Percentiles rank a stretch among this genome's conserved stretches.
phyloP scores from a whole-genome alignment of 2,329 filamentous ascomycete species.

The Ascochyta fabae region DNA sequence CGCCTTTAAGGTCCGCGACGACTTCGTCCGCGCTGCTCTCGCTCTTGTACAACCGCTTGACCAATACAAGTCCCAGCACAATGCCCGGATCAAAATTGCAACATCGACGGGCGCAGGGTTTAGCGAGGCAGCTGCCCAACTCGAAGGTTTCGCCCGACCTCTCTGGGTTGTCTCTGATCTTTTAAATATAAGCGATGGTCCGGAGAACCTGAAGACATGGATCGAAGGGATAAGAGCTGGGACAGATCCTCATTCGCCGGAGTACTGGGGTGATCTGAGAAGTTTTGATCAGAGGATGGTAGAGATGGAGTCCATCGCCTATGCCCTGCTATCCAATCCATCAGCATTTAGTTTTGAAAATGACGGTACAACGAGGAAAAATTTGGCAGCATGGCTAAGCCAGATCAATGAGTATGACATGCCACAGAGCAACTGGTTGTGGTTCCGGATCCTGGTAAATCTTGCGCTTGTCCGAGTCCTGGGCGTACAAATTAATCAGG shows the following conservation, averaged over 20 bases:
- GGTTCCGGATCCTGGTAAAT: slow-evolving; percentile 58
- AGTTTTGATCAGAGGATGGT: slow-evolving; percentile 59
- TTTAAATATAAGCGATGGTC: background rate
- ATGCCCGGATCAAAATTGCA: slow-evolving; percentile 24
- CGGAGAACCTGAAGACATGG: slow-evolving; percentile 15
- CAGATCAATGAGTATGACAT: slow-evolving; percentile 51
- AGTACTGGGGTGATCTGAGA: slow-evolving; percentile 56
- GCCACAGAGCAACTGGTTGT: slow-evolving; percentile 58
- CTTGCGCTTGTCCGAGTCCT: slow-evolving; percentile 51
- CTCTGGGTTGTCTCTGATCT: slow-evolving; percentile 24
- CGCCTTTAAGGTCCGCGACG: slow-evolving; percentile 11
- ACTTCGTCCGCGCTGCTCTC: slow-evolving; percentile 15
- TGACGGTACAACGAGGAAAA: slow-evolving; percentile 33
- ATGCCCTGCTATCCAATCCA: slow-evolving; percentile 52
- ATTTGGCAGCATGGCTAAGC: slow-evolving; percentile 50
- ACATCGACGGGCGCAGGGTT: slow-evolving; percentile 25
- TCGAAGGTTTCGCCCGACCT: slow-evolving; percentile 28
- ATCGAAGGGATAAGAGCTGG: slow-evolving; percentile 23
- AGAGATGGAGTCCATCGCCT: slow-evolving; percentile 56
- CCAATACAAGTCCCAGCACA: slow-evolving; percentile 19
- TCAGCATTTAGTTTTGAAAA: slow-evolving; percentile 33
- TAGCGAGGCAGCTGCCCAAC: slow-evolving; percentile 27
- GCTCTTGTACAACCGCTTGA: slow-evolving; percentile 20
- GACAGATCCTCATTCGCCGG: slow-evolving; percentile 27
- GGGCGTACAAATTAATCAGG: slow-evolving; percentile 40